A percentile compares a stretch with the other conserved stretches of the same genome.
Evolutionary conservation across 2,329 filamentous ascomycete genomes (phyloP).

Genomic region (Knoxdaviesia capensis): DNA sequence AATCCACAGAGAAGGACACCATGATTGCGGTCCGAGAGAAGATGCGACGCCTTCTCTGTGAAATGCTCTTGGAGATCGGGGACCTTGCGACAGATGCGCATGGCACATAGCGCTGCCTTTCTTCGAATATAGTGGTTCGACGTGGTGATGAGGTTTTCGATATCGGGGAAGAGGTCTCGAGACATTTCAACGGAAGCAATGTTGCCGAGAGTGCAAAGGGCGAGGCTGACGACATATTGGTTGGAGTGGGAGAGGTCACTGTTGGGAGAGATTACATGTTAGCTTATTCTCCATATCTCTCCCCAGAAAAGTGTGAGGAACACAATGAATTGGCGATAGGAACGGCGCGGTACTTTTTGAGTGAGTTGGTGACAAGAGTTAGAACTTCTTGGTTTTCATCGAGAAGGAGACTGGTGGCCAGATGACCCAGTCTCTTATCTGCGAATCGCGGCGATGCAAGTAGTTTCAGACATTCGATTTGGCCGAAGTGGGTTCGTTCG

Average conservation of each 20-base stretch:
- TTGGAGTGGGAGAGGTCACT: slow-evolving; percentile 95
- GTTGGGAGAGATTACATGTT: slow-evolving; percentile 2
- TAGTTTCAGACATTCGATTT: slow-evolving; percentile 97
- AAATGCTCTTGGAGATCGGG: slow-evolving; percentile 96
- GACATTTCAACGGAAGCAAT: slow-evolving; percentile 98
- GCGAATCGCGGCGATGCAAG: slow-evolving; percentile 92
- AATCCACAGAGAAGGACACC: slow-evolving; percentile 85
- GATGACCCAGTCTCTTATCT: slow-evolving; percentile 87
- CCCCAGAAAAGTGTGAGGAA: background rate
- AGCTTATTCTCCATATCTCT: slow-evolving; percentile 2
- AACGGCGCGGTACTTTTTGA: slow-evolving; percentile 64
- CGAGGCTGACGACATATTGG: slow-evolving; percentile 93
- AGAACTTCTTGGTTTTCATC: slow-evolving; percentile 98
- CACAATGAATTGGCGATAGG: background rate
- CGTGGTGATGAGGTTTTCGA: slow-evolving; percentile 78
- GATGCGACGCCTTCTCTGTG: slow-evolving; percentile 72
- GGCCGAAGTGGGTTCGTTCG: slow-evolving; percentile 93
- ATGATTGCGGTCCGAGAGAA: slow-evolving; percentile 86
- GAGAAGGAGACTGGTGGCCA: slow-evolving; percentile 86
- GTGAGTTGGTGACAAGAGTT: slow-evolving; percentile 89
- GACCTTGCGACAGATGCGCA: slow-evolving; percentile 96
- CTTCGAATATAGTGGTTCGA: slow-evolving; percentile 96
- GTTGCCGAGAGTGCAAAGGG: slow-evolving; percentile 88
- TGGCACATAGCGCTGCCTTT: slow-evolving; percentile 95
- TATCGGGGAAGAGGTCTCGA: slow-evolving; percentile 85